These are phyloP conservation scores for Hanseniaspora clermontiae DNA, from an alignment of 805 yeast genomes.

Conservation along the genomic window DNA sequence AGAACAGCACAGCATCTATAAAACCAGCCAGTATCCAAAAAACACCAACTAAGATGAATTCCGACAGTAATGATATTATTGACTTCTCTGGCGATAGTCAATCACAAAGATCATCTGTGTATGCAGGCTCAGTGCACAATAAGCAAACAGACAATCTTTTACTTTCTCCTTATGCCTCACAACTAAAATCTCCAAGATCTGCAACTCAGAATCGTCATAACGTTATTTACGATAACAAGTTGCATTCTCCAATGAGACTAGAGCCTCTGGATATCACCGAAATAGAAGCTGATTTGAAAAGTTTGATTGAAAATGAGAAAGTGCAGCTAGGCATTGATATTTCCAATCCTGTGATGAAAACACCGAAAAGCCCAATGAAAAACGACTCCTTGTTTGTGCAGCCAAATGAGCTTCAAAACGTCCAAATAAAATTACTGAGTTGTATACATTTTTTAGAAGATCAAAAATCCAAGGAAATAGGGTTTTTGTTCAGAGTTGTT, in stretches of 20 bases:
- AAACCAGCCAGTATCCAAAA: constrained; percentile 2
- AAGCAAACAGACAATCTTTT: not conserved
- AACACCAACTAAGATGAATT: constrained; percentile 5
- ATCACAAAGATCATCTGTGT: constrained; percentile 6
- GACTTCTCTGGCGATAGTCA: not conserved
- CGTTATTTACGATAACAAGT: constrained; percentile 25
- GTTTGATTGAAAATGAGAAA: constrained; percentile 3
- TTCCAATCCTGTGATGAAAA: not conserved
- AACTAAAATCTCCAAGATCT: constrained; percentile 5
- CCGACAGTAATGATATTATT: not conserved
- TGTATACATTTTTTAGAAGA: constrained; percentile 41
- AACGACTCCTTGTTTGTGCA: constrained; percentile 37
- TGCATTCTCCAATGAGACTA: constrained; percentile 25
- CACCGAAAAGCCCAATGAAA: not conserved
- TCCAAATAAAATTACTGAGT: constrained; percentile 35
- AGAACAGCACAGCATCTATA: constrained; percentile 9
- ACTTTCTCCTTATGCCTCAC: constrained; percentile 14
- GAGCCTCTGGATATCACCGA: constrained; percentile 12
- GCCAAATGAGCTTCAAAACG: constrained; percentile 45
- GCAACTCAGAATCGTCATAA: constrained; percentile 22
- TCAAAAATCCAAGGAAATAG: constrained; percentile 7
- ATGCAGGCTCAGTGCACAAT: not conserved
- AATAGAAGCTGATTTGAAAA: constrained; percentile 4
- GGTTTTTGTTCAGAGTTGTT: constrained; percentile 46
- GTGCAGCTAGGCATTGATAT: constrained; percentile 1